Conservation (phyloP, 192 early-diverging fungal genomes). For the Coemansia javaensis region DNA sequence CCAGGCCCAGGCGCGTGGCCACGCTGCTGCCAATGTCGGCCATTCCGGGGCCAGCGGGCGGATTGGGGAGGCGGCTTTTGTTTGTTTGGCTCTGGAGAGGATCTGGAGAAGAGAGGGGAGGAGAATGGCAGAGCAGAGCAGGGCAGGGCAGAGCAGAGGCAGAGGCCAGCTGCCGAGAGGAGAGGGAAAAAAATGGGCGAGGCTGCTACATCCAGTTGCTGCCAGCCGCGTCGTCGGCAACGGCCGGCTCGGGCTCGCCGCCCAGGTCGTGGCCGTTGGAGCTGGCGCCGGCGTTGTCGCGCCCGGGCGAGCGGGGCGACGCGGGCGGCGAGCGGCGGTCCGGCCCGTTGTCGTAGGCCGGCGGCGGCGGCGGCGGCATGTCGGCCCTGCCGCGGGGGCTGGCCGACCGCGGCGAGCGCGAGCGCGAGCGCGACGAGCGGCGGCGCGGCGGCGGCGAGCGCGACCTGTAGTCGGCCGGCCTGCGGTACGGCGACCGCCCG, state of each 20-base stretch:
- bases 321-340: constrained; percentile 13
- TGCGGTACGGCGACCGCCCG: constrained; percentile 20
- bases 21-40: background rate
- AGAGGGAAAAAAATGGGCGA: constrained; percentile 3
- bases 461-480: constrained; percentile 19
- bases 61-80: too few relatives aligned
- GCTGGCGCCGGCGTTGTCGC: too few relatives aligned
- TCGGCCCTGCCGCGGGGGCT: constrained; percentile 20
- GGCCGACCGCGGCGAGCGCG: constrained; percentile 19
- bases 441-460: constrained; percentile 22
- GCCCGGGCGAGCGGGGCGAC: constrained; percentile 35
- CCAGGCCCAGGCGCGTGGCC: background rate
- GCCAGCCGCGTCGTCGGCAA: constrained; percentile 8
- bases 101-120: too few relatives aligned
- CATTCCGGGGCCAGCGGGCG: background rate
- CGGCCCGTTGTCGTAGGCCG: constrained; percentile 12
- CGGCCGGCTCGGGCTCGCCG: constrained; percentile 11
- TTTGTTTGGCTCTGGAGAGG: too few relatives aligned
- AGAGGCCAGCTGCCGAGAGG: too few relatives aligned
- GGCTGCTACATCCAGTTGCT: constrained; percentile 25
- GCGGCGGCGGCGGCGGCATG: constrained; percentile 21
- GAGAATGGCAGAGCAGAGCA: too few relatives aligned
- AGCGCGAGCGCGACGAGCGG: constrained; percentile 23
- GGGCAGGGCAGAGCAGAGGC: too few relatives aligned
- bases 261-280: constrained; percentile 27